A percentile compares a stretch with the other conserved stretches of the same genome.
Evolutionary conservation across 2,329 filamentous ascomycete species (phyloP).

Genomic region (Fusarium sp.): DNA sequence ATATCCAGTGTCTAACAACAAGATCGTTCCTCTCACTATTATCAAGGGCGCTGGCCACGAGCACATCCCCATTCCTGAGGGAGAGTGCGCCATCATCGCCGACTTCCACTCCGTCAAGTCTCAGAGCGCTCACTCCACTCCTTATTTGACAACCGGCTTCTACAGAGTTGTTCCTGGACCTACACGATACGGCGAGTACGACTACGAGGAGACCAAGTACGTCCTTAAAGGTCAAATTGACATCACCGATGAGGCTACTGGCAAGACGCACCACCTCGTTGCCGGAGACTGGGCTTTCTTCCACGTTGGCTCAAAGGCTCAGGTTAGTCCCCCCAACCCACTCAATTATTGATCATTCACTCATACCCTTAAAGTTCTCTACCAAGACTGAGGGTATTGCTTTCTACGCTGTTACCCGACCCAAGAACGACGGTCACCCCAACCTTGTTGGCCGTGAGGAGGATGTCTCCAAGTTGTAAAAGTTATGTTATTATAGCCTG

Average conservation of each 20-base stretch:
- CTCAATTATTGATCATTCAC: accelerated
- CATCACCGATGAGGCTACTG: constrained; percentile 31
- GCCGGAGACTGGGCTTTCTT: constrained; percentile 38
- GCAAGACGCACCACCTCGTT: constrained; percentile 33
- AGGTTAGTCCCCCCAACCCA: not conserved
- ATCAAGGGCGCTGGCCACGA: constrained; percentile 36
- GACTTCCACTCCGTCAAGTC: constrained; percentile 30
- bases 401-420: constrained; percentile 33
- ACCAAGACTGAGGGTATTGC: constrained; percentile 22
- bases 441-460: constrained; percentile 15
- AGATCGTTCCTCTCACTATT: constrained; percentile 35
- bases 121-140: constrained; percentile 2
- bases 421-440: constrained; percentile 8
- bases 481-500: not conserved
- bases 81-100: constrained; percentile 25
- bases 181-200: constrained; percentile 30
- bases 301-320: constrained; percentile 33
- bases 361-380: constrained; percentile 17
- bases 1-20: constrained; percentile 26
- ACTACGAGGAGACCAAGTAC: constrained; percentile 36
- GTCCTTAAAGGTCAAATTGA: constrained; percentile 33
- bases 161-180: constrained; percentile 33
- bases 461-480: constrained; percentile 20
- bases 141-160: constrained; percentile 28
- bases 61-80: constrained; percentile 28